Base-by-base conservation (phyloP, 1,139 yeast genomes). In the Kluyveromyces sp. region DNA sequence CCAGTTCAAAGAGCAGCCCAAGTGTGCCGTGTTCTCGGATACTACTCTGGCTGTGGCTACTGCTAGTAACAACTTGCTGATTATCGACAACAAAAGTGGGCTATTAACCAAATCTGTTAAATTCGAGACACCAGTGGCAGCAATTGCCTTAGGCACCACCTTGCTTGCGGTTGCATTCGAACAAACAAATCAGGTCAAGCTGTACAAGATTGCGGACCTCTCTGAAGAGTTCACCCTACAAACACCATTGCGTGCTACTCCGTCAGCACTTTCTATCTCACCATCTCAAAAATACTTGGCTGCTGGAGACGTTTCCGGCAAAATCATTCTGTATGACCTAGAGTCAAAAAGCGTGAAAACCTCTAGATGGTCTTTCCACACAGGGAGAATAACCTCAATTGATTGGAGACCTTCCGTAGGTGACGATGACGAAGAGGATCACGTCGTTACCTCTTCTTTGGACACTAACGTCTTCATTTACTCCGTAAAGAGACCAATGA, bases 281-380 rank as follows among this genome's bases (percentile, higher is more conserved):
- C 94, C 92, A 4, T 71, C 80, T 52, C 83, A 79, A 11, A 66
- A 71, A 47, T 74, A 69, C 49, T 70, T 83, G 20, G 97, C 97
- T 0, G 86, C 83, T 19, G 96, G 96, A 41, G 97, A 89, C 58
- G 71, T 75, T 3, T 70, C 83, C 39, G 98, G 98, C 33, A 92
- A 92, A 61, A 85, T 87, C 52, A 67, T 81, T 12, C 70, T 87
- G 26, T 87, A 79, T 64, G 74, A 78, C 48, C 61, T 77, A 15
- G 63, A 66, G 1, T 79, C 78, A 39, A 76, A 72, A 34, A 57
- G 74, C 6, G 70, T 85, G 6, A 77, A 83, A 38, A 88, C 97
- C 1, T 78, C 94, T 0, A 77, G 97, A 60, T 92, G 99, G 99
- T 83, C 95, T 0, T 89, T 85, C 78, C 96, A 94, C 62, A 83